A percentile compares a stretch with the other conserved stretches of the same genome.
Evolutionary conservation across 1,284 basidiomycete species (phyloP).

Genomic region (Rhodotorula sp.): DNA sequence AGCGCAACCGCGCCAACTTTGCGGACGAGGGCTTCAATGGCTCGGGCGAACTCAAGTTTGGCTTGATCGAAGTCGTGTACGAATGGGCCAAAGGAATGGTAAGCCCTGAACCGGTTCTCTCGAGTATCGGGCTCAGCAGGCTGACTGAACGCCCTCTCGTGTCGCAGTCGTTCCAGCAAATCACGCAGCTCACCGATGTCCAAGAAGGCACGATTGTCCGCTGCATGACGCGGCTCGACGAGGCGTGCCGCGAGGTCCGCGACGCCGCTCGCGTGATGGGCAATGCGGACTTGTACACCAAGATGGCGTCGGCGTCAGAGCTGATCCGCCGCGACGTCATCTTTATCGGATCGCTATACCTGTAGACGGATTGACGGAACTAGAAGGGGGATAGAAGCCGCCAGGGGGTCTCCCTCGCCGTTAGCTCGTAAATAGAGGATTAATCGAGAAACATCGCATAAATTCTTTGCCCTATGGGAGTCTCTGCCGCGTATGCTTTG

Average conservation of each 20-base stretch:
- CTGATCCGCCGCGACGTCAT: conserved; percentile 83
- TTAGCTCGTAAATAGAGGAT: too few relatives aligned
- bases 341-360: conserved; percentile 41
- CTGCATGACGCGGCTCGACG: conserved; percentile 91
- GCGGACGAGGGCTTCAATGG: conserved; percentile 70
- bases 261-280: conserved; percentile 98
- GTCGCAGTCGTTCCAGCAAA: conserved; percentile 84
- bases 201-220: conserved; percentile 96
- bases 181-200: conserved; percentile 88
- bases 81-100: conserved; percentile 99
- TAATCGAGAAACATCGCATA: too few relatives aligned
- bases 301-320: conserved; percentile 93
- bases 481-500: too few relatives aligned
- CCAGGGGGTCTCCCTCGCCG: neutral
- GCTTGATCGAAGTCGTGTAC: conserved; percentile 91
- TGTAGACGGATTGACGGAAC: conserved; percentile 1
- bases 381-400: neutral
- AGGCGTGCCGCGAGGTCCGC: conserved; percentile 93
- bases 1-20: conserved; percentile 65
- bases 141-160: neutral
- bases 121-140: neutral
- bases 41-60: conserved; percentile 68
- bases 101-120: conserved; percentile 45
- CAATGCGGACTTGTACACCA: conserved; percentile 89
- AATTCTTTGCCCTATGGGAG: too few relatives aligned